phyloP scores from a whole-genome alignment of 2,329 filamentous ascomycete species.

The Cytospora piceae region DNA sequence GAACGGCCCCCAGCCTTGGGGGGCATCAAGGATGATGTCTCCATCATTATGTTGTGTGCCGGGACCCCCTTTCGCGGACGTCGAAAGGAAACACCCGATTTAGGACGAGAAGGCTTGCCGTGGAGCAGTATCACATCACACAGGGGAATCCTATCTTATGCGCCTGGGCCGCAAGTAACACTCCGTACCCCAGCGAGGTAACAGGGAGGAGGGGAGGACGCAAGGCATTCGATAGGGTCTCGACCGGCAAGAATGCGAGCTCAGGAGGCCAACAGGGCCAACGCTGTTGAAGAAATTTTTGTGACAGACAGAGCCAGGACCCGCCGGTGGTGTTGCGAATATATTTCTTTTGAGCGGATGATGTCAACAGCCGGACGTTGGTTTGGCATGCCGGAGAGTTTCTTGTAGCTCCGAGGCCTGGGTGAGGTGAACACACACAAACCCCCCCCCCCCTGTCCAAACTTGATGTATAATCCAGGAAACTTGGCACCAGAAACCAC shows the following conservation, averaged over 20 bases:
- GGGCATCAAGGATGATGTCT: conserved; percentile 34
- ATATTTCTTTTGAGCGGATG: conserved; percentile 16
- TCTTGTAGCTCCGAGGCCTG: background rate
- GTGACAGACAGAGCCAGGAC: conserved; percentile 12
- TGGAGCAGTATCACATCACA: conserved; percentile 24
- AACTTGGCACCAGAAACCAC: background rate
- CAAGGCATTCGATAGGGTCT: conserved; percentile 9
- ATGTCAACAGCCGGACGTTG: conserved; percentile 12
- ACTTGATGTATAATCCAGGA: background rate
- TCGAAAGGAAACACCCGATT: conserved; percentile 1
- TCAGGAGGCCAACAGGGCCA: conserved; percentile 8
- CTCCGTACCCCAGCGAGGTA: conserved; percentile 15
- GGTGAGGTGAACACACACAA: no score
- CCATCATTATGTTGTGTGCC: conserved; percentile 33
- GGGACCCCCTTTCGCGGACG: conserved; percentile 14
- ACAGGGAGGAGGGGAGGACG: conserved; percentile 13
- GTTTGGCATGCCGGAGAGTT: conserved; percentile 5
- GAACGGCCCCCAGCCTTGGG: conserved; percentile 47
- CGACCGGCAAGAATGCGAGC: conserved; percentile 17
- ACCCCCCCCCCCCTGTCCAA: background rate
- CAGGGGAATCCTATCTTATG: conserved; percentile 14
- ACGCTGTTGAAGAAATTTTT: conserved; percentile 2
- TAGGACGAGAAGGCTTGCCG: conserved; percentile 16
- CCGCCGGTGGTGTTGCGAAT: conserved; percentile 24
- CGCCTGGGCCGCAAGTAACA: conserved; percentile 15